phyloP scores from a whole-genome alignment of 2,329 filamentous ascomycete species.

The Cephalotrichum gorgonifer region DNA sequence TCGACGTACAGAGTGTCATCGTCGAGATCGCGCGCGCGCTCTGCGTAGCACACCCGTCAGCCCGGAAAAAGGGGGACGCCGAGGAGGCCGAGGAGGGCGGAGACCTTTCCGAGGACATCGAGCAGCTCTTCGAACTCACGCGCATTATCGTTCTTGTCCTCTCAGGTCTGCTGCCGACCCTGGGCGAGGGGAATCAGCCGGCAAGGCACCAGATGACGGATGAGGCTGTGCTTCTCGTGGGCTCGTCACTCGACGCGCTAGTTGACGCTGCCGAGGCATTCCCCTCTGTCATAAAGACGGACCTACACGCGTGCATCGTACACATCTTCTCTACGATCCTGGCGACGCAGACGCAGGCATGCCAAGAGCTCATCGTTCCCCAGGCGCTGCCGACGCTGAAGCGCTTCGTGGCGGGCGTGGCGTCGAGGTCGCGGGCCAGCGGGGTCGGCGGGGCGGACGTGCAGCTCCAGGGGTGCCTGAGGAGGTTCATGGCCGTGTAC shows the following conservation, averaged over 20 bases:
- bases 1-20: conserved; percentile 83
- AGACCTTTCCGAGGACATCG: conserved; percentile 89
- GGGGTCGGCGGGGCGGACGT: conserved; percentile 31
- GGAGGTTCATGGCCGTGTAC: conserved; percentile 73
- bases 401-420: conserved; percentile 74
- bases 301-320: conserved; percentile 90
- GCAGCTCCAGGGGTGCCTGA: conserved; percentile 73
- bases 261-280: conserved; percentile 95
- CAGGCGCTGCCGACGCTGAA: conserved; percentile 86
- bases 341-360: conserved; percentile 58
- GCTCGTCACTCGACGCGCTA: conserved; percentile 71
- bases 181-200: conserved; percentile 55
- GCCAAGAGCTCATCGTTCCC: conserved; percentile 81
- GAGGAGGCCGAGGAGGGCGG: conserved; percentile 56
- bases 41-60: conserved; percentile 84
- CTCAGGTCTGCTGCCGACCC: conserved; percentile 75
- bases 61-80: conserved; percentile 41
- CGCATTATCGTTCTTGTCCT: conserved; percentile 92
- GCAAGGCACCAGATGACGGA: conserved; percentile 74
- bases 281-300: conserved; percentile 90
- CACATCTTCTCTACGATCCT: conserved; percentile 94
- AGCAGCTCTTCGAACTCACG: conserved; percentile 94
- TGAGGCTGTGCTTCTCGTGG: conserved; percentile 72
- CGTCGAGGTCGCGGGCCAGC: conserved; percentile 25
- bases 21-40: conserved; percentile 88